phyloP scores from a whole-genome alignment of 1,284 basidiomycete genomes.

The Cryptococcus jaspeensis region DNA sequence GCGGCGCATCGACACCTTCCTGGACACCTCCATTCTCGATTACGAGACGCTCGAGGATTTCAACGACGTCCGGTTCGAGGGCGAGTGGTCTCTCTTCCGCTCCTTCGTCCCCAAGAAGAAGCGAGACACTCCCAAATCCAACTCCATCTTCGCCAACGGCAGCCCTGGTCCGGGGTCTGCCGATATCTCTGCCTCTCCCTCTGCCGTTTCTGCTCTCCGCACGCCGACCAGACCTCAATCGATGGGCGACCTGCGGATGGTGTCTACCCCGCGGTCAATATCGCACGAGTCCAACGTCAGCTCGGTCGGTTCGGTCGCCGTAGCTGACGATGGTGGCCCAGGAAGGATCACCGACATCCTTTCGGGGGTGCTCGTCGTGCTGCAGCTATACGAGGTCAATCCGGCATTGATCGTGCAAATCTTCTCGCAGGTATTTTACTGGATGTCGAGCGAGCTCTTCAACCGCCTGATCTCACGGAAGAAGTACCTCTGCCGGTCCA shows the following conservation, averaged over 20 bases:
- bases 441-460: conserved; percentile 74
- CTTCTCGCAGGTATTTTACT: conserved; percentile 76
- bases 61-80: conserved; percentile 85
- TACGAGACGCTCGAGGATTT: conserved; percentile 75
- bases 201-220: conserved; percentile 15
- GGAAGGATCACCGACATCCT: conserved; percentile 74
- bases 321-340: conserved; percentile 50
- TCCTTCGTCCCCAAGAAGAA: conserved; percentile 68
- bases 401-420: conserved; percentile 84
- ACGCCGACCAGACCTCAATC: conserved; percentile 25
- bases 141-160: conserved; percentile 37
- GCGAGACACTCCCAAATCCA: conserved; percentile 46
- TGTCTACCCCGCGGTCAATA: conserved; percentile 10
- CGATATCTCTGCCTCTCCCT: conserved; percentile 18
- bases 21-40: conserved; percentile 82
- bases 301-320: not conserved
- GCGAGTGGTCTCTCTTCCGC: conserved; percentile 89
- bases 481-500: conserved; percentile 87
- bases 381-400: conserved; percentile 86
- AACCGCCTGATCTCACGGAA: conserved; percentile 88
- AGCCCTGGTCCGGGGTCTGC: conserved; percentile 13
- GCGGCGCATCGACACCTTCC: conserved; percentile 77
- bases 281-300: conserved; percentile 20
- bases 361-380: conserved; percentile 79
- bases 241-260: conserved; percentile 30